Base-by-base conservation (phyloP, 805 yeast genomes). In the Saccharomycopsis sp. region DNA sequence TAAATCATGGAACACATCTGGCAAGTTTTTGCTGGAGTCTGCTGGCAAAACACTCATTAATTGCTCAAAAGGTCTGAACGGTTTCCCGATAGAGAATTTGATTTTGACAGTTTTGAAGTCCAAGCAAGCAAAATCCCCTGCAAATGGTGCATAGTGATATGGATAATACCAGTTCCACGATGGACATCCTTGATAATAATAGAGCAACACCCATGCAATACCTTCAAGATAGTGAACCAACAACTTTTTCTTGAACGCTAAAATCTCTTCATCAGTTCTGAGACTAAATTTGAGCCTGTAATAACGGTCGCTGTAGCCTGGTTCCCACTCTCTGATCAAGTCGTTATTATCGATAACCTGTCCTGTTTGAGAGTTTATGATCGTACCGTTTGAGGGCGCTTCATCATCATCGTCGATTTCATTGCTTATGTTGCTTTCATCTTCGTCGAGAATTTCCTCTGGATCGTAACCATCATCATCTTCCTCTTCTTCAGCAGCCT, bases 121-220 rank as follows among this genome's bases (percentile, higher is more conserved):
- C 48, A 87, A 67, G 52, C 83, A 80, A 1, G 70, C 75, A 66
- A 94, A 88, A 70, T 94, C 99, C 3, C 85, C 79, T 0, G 97
- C 98, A 77, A 94, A 91, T 21, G 99, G 99, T 0, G 99, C 98
- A 73, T 94, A 95, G 68, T 94, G 98, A 69, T 85, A 92, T 0
- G 98, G 99, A 66, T 86, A 94, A 70, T 83, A 94, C 99, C 99
- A 94, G 57, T 85, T 85, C 99, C 99, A 94, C 0, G 98, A 92
- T 0, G 97, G 96, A 73, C 98, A 92, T 1, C 97, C 98, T 71
- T 94, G 98, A 70, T 89, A 92, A 72, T 94, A 94, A 70, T 94
- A 94, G 56, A 89, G 72, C 62, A 94, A 75, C 1, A 86, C 96
- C 99, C 99, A 94, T n/a, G 97, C 83, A 2, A 94, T 87, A 61